These are phyloP conservation scores for Trifolium subterraneum DNA, from an alignment of 306 rosid genomes.

Conservation along the genomic window DNA sequence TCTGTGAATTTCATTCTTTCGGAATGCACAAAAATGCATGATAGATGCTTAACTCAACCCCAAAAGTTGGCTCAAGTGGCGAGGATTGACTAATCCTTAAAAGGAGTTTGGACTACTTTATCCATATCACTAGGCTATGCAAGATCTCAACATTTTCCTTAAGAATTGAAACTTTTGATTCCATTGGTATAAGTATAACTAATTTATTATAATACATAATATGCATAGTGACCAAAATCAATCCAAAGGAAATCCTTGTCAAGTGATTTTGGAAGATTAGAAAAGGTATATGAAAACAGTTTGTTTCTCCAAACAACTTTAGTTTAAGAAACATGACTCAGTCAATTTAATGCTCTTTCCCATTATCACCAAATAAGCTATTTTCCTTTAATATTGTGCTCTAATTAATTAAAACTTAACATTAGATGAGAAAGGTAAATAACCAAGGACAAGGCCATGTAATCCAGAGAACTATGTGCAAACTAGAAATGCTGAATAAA, in stretches of 20 bases:
- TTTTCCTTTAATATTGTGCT: neutral
- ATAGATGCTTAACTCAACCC: neutral
- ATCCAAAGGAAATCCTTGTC: neutral
- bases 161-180: neutral
- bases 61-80: neutral
- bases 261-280: neutral
- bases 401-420: no score
- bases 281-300: neutral
- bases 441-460: no score
- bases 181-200: neutral
- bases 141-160: neutral
- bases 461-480: neutral
- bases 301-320: neutral
- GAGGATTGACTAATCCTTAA: neutral
- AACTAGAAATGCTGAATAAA: neutral
- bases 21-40: conserved; percentile 3
- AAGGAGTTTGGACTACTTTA: neutral
- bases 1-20: neutral
- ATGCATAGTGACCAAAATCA: no score
- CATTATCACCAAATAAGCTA: neutral
- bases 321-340: neutral
- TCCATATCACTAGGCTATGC: neutral
- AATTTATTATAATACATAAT: no score
- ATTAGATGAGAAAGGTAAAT: no score
- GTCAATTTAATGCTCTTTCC: neutral